Percentiles rank a stretch among this genome's conserved stretches.
These are phyloP conservation scores for Termitomyces sp. DNA, from an alignment of 768 basidiomycete genomes.

Conservation along the genomic window DNA sequence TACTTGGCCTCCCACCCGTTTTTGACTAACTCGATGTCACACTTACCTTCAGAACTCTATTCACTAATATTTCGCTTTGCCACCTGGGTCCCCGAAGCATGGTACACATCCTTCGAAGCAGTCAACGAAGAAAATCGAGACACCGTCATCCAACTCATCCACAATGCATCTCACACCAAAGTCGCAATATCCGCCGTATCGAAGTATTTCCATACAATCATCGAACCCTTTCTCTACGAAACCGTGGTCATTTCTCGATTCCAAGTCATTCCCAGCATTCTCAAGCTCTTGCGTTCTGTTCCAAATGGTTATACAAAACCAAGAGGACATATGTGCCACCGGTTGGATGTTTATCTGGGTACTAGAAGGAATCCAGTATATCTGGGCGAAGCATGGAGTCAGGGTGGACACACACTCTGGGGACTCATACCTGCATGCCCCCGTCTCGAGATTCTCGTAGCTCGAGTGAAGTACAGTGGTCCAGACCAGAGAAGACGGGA, in stretches of 20 bases:
- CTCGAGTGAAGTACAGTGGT: background rate
- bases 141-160: too few relatives aligned
- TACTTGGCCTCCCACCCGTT: too few relatives aligned
- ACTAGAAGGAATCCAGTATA: background rate
- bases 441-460: background rate
- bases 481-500: too few relatives aligned
- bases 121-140: too few relatives aligned
- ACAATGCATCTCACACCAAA: too few relatives aligned
- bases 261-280: too few relatives aligned
- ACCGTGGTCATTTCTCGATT: too few relatives aligned
- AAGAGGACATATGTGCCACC: background rate
- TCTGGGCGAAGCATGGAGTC: background rate
- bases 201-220: background rate
- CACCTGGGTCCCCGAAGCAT: too few relatives aligned
- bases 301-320: background rate
- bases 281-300: background rate
- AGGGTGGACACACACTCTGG: background rate
- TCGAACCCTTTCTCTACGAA: too few relatives aligned
- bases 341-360: background rate
- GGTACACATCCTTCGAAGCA: too few relatives aligned
- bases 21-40: background rate
- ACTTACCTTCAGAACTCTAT: background rate
- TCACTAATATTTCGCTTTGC: background rate
- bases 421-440: constrained; percentile 1
- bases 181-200: background rate